A percentile compares a stretch with the other conserved stretches of the same genome.
These are phyloP conservation scores for Sphaerobolus stellatus DNA, from an alignment of 1,284 basidiomycete genomes.

Conservation along the genomic window DNA sequence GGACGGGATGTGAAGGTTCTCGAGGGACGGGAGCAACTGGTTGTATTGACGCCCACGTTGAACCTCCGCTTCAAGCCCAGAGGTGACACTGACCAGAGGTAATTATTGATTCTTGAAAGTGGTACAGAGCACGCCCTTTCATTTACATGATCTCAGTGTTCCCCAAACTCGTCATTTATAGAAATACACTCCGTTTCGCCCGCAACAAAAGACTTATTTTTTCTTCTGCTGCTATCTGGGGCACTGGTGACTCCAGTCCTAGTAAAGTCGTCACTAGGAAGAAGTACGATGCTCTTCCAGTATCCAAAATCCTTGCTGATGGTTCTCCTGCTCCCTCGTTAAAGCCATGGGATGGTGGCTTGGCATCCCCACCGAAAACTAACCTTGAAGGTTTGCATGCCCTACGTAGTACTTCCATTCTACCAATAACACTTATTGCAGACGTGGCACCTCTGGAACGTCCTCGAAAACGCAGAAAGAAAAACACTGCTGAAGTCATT, in stretches of 20 bases:
- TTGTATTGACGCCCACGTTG: slow-evolving; percentile 6
- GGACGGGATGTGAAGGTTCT: slow-evolving; percentile 9
- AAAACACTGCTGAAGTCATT: too few relatives aligned
- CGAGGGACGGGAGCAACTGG: background rate
- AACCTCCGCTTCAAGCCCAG: slow-evolving; percentile 12
- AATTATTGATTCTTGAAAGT: too few relatives aligned
- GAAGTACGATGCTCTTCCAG: slow-evolving; percentile 15
- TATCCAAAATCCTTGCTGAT: slow-evolving; percentile 4
- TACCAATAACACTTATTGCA: background rate
- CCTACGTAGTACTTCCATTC: too few relatives aligned
- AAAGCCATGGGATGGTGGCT: slow-evolving; percentile 25
- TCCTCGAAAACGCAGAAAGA: slow-evolving; percentile 6
- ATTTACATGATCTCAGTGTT: too few relatives aligned
- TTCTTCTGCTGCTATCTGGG: background rate
- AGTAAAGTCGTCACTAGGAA: slow-evolving; percentile 9
- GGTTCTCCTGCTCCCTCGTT: slow-evolving; percentile 24
- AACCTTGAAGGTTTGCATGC: too few relatives aligned
- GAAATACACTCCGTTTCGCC: slow-evolving; percentile 1
- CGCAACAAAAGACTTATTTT: background rate
- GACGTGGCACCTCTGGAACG: too few relatives aligned
- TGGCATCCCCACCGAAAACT: slow-evolving; percentile 3
- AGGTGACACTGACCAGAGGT: too few relatives aligned
- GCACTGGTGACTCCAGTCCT: too few relatives aligned
- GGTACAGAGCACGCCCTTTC: too few relatives aligned
- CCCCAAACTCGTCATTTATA: too few relatives aligned